Base-by-base conservation (phyloP, 1,139 yeast genomes). In the Yamadazyma kanchanaburiensis region DNA sequence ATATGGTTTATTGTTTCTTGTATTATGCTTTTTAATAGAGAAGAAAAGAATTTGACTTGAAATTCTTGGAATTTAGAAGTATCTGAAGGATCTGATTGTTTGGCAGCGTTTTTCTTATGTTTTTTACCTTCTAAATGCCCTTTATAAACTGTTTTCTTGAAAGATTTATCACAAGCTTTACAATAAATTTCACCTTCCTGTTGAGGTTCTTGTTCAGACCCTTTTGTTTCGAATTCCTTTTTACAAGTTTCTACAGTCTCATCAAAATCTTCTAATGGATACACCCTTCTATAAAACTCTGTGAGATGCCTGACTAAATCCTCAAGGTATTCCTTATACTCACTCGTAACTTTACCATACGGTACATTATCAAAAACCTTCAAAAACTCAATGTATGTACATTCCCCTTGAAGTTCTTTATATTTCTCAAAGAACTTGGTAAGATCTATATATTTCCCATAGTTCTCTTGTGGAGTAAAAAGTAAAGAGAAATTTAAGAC, bases 71-170 rank as follows among this genome's bases (percentile, higher is more conserved):
- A 32, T 23, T 21, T 12, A 25, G 15, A 22, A 4, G 20, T 18
- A 10, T 18, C 20, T 8, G 9, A 8, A 8, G 7, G 7, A 10
- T 18, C 10, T 18, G 20, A 18, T 10, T 18, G 9, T 8, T 23
- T 27, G 17, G 15, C 24, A 3, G 33, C 53, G 32, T 74, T 77
- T 42, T 79, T 80, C 35, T 66, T 56, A 51, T 91, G 97, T 45
- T 81, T 83, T 49, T 84, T 84, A 1, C 96, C 95, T 2, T 49
- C 43, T 19, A 87, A 53, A 60, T 91, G 97, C 3, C 74, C 79
- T 7, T 70, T 58, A 48, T 66, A 88, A 0, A 86, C 94, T 0
- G 87, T 60, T 32, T 81, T 82, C 8, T 20, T 9, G 84, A 87
- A 88, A 20, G 51, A 35, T 46, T 77, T 83, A 22, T 72, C 66